Base-by-base conservation (phyloP, 164 flowering plant species). In the Tinospora cordifolia region DNA sequence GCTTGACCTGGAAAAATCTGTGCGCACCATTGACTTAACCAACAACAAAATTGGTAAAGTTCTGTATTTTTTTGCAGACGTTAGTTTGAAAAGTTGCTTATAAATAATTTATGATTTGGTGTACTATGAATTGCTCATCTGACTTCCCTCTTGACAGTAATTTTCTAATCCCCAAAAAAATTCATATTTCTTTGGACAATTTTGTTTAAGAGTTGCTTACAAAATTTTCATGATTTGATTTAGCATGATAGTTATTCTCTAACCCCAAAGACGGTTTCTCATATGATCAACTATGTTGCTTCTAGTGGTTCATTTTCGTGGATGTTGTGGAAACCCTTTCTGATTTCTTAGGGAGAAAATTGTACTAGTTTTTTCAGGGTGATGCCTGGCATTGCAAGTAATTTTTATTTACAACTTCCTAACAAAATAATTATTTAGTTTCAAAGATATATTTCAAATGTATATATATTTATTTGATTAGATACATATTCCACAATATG, bases 21-120 rank as follows among this genome's bases (percentile, higher is more conserved):
- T 91, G 62, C 88, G 98, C 0, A 91, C 98, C 14, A 87, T 94
- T 62, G 98, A 94, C 74, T 81, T 94, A 70, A 90, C 97, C 6
- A 81, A 82, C 81, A 94, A 94, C 73, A 89, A 80, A 79, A 69
- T 94, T 75, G 95, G 98, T 90, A 84, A 67, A 14, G 65, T 12
- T 69, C 36, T n/a, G 6, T 8, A 69, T 54, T 57, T 19, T 26
- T 24, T 13, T 30, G 19, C 7, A 9, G 25, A 21, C 0, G n/a
- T 30, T 30, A 30, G 36, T 30, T 26, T 39, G 39, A 11, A 3
- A 3, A 21, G 15, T 63, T 19, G 8, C 58, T 17, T 54, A 54
- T 21, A 51, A 4, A 44, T 41, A 41, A 41, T 65, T 21, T 1
- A 8, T 12, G 14, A 22, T 22, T 24, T 36, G 13, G 0, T 24